Base-by-base conservation (phyloP, 1,284 basidiomycete genomes). In the Mixia osmundae region DNA sequence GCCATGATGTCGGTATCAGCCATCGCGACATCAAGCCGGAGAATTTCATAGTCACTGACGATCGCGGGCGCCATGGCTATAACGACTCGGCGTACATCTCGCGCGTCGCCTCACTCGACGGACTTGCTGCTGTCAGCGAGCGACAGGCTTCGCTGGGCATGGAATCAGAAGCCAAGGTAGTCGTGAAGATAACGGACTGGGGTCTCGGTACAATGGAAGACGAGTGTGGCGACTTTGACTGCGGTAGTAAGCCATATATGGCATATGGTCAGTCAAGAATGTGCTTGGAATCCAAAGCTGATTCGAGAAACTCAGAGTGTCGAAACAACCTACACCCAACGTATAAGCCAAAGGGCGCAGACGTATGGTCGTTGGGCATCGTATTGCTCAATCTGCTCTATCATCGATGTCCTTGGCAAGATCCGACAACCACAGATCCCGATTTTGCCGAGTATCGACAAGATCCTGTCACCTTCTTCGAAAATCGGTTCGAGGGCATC, bases 361-460 rank as follows among this genome's bases (percentile, higher is more conserved):
- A 97, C 59, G 80, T 95, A 38, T 97, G 89, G 89, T 95, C 87
- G 20, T 68, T 97, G 45, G 91, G 89, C 41, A 89, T 97, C 53
- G 89, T 97, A 42, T 69, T 97, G 48, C 80, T 97, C 65, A 97
- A 97, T 58, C 80, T 97, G 74, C 66, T 97, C 55, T 99, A 94
- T 62, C 89, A 97, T 58, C 79, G 72, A 57, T 95, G 91, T 58
- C 89, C 89, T 14, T 99, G 91, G 83, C 77, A 77, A 33, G 91
- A 97, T 55, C 89, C 91, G 2, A 68, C 69, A 32, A 62, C 71
- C 47, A 66, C 71, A 56, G 63, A 68, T 48, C 71, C 74, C 60
- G 50, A 45, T 58, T 99, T 95, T 57, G 68, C 71, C 46, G 64
- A 71, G 10, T 97, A 76, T 61, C 71, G 73, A 48, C 63, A 66